Base-by-base conservation (phyloP, 495 filamentous ascomycete species). In the Podospora tetraspora region DNA sequence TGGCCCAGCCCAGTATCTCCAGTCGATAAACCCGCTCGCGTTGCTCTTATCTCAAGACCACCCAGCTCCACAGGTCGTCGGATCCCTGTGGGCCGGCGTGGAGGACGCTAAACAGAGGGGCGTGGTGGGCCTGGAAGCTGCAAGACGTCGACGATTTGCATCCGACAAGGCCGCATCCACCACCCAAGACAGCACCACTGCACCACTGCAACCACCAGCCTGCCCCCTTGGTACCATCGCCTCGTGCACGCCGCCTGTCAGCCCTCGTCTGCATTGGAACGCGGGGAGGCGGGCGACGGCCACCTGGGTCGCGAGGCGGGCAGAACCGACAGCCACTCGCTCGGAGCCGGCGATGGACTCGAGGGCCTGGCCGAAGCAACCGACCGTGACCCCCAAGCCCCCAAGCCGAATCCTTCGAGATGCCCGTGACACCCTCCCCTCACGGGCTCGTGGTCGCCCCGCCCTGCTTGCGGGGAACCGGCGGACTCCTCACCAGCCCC, bases 311-410 rank as follows among this genome's bases (percentile, higher is more conserved):
- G 62, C n/a, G 30, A 24, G n/a, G 21, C 66, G 66, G 66, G 25
- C 66, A 62, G 58, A 37, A 63, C 66, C 66, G 66, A 68, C 27
- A 34, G 57, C 66, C 66, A 57, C n/a, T 24, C 66, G 66, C 66
- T 37, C 66, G 66, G 66, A 68, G 61, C 66, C 66, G 66, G 34
- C 32, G 43, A 52, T 58, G 12, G 32, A n/a, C 61, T 32, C 25
- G 16, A 22, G 34, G 34, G 34, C 34, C 34, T 43, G 34, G 58
- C 58, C 21, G 21, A 25, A 59, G 32, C 19, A 58, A 23, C 21
- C 19, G 57, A 58, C 16, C n/a, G 57, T 24, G 59, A 60, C 43
- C 43, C 43, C 43, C 43, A 52, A 52, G 19, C 16, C 43, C 43
- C 43, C 43, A n/a, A 52, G 16, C 16, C 16, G 22, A 4, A 60